Base-by-base conservation (phyloP, 2,329 filamentous ascomycete species). In the Endothia cerciana region DNA sequence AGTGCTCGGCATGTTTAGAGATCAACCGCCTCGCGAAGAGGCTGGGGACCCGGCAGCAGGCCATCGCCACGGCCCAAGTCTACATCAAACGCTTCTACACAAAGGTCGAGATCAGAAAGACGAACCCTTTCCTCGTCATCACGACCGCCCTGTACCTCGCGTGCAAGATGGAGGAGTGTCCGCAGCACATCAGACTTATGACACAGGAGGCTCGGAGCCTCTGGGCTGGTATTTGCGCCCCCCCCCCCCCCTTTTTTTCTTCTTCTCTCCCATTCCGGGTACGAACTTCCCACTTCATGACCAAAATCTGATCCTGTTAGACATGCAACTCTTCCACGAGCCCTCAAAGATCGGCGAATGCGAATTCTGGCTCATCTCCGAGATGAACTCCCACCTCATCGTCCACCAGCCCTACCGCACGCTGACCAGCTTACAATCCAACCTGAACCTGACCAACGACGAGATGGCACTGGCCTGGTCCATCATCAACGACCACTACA, bases 111-210 rank as follows among this genome's bases (percentile, higher is more conserved):
- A 93, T 98, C 70, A 90, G 94, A 65, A 89, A 90, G 69, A 97
- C 94, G 58, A 99, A 98, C 73, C 93, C 94, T 4, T 97, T 97
- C 75, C 88, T 98, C 43, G 88, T 98, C 66, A 86, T 97, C 70
- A 90, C 93, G n/a, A 98, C 95, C 1, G 92, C 94, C 5, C 85
- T 98, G 68, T 99, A 99, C 77, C 83, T 99, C 43, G 94, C 95
- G 25, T 97, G 93, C 81, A 99, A 99, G 80, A 97, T 97, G 88
- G 95, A 99, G 77, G 95, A 99, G 77, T 94, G 90, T 60, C 95
- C 95, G 2, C 94, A 98, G 77, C 95, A 99, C 77, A 98, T 99
- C 73, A 88, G 95, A 38, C 86, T 97, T 69, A 90, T 99, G 66
- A 89, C 95, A 13, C 90, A 88, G 57, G 95, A 99, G 77, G 93